Percentiles rank a stretch among this genome's conserved stretches.
Conservation (phyloP, 768 basidiomycete species). For the Tremella yokohamensis region DNA sequence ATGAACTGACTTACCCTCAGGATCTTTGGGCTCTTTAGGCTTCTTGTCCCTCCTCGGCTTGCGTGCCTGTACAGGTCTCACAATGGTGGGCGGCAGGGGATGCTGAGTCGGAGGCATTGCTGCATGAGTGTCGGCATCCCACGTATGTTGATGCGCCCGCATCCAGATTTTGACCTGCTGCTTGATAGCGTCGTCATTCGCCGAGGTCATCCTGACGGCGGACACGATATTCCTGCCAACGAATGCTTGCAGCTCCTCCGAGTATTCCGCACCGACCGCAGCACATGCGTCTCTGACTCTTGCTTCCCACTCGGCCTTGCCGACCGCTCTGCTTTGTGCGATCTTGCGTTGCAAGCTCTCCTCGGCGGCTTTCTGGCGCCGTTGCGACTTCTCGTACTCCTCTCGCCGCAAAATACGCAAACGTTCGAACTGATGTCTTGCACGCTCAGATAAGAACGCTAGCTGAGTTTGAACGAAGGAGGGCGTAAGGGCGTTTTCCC, state of each 20-base stretch:
- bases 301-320: constrained; percentile 27
- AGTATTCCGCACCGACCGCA: constrained; percentile 7
- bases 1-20: too few relatives aligned
- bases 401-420: not conserved
- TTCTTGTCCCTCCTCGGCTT: too few relatives aligned
- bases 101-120: too few relatives aligned
- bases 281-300: constrained; percentile 15
- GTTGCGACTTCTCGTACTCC: not conserved
- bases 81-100: too few relatives aligned
- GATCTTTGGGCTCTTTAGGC: too few relatives aligned
- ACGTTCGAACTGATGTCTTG: not conserved
- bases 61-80: too few relatives aligned
- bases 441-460: not conserved
- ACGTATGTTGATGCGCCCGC: too few relatives aligned
- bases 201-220: too few relatives aligned
- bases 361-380: constrained; percentile 18
- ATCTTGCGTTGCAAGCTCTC: constrained; percentile 26
- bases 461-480: constrained; percentile 21
- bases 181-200: too few relatives aligned
- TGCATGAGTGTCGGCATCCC: too few relatives aligned
- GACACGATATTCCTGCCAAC: constrained; percentile 19
- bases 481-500: constrained; percentile 21
- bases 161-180: too few relatives aligned
- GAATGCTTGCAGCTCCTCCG: constrained; percentile 20
- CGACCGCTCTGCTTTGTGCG: constrained; percentile 16